phyloP scores from a whole-genome alignment of 345 rosid species.

The Lepidium sativum region DNA sequence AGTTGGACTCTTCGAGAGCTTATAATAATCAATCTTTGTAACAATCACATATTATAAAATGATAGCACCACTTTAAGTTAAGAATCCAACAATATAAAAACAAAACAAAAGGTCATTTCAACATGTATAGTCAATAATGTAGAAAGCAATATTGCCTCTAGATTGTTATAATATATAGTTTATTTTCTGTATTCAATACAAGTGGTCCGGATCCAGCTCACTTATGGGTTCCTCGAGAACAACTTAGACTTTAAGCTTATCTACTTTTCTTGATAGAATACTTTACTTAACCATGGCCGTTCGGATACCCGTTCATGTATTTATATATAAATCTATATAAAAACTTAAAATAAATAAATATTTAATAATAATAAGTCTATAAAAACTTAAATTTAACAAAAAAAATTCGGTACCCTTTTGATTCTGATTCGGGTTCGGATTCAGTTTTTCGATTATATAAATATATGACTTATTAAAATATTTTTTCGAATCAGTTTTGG shows the following conservation, averaged over 20 bases:
- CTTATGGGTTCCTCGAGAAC: not conserved
- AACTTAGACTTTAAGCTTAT: not conserved
- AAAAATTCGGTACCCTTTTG: too few relatives aligned
- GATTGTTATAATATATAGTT: not conserved
- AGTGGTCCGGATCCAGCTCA: constrained; percentile 25
- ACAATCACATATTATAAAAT: not conserved
- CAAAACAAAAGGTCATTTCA: constrained; percentile 1
- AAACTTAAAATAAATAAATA: too few relatives aligned
- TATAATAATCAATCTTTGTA: not conserved
- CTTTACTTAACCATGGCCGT: too few relatives aligned
- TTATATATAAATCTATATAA: too few relatives aligned
- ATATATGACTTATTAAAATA: too few relatives aligned
- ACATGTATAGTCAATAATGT: constrained; percentile 5
- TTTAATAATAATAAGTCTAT: too few relatives aligned
- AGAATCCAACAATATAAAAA: not conserved
- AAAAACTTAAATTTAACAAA: too few relatives aligned
- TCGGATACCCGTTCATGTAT: too few relatives aligned
- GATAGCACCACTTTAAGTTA: not conserved
- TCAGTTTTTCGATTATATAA: too few relatives aligned
- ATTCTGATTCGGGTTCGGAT: too few relatives aligned
- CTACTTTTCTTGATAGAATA: not conserved
- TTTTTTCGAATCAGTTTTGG: too few relatives aligned
- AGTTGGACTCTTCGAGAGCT: constrained; percentile 2
- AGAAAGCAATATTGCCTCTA: not conserved
- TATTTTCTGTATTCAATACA: not conserved